Evolutionary conservation across 2,329 filamentous ascomycete genomes (phyloP), one percentile per base, ranked within the genome.

Genomic region (Exophiala mesophila): DNA sequence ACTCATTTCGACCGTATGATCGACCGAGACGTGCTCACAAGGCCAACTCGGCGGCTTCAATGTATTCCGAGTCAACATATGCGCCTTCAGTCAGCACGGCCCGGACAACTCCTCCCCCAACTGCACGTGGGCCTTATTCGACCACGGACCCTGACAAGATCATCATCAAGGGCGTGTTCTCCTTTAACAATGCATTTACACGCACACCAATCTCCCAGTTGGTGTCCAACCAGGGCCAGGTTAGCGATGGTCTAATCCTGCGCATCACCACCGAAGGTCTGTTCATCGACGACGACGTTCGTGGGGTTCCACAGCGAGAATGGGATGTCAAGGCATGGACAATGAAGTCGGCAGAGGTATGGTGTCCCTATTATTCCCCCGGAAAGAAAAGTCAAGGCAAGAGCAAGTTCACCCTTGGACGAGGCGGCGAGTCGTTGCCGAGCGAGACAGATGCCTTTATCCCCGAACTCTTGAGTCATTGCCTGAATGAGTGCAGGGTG

Each of bases 281-380:
- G 40, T 97, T 97, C 67, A 92, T 98, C 59, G 92, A 98, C 62
- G 92, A 98, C 63, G 92, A 97, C 63, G 78, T 96, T 39, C 82
- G 89, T 32, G 81, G 82, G 49, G 87, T 96, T 12, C 82, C 87
- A n/a, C 88, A 97, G 66, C 81, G 92, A 46, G 92, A 98, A 68
- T 98, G 92, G 92, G 92, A 98, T 63, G 81, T 97, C 60, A 97
- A 97, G 66, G 89, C 90, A 18, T 97, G 92, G 92, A 95, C 88
- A 31, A 77, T 98, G 67, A 96, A 94, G 68, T 71, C 84, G 53
- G 80, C 94, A 64, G 92, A 97, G 76, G 82, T 92, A 71, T 87
- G 83, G 79, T 88, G 83, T 59, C 74, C 77, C 58, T 77, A 82
- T 63, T 68, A 77, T 20, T 36, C 18, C 32, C 34, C 41, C 7